phyloP scores from a whole-genome alignment of 139 green algal genomes.

The Chlorella ohadii region DNA sequence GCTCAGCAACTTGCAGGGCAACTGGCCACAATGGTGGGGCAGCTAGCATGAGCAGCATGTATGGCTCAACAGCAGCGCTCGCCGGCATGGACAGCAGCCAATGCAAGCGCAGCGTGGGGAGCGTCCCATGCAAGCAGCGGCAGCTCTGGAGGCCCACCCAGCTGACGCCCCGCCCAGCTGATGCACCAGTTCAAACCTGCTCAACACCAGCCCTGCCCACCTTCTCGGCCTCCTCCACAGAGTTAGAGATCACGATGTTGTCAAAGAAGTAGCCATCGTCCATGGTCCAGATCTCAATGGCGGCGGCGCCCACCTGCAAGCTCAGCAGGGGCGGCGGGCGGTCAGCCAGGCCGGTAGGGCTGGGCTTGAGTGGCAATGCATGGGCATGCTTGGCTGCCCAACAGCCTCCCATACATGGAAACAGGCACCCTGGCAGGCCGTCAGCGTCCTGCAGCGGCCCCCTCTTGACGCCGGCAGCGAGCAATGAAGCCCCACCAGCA shows the following conservation, averaged over 20 bases:
- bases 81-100: no score
- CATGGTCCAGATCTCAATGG: constrained; percentile 93
- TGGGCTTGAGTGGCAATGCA: background rate
- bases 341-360: background rate
- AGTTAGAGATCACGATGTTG: constrained; percentile 52
- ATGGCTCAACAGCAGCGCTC: no score
- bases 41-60: background rate
- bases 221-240: constrained; percentile 10
- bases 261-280: constrained; percentile 82
- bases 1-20: no score
- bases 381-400: background rate
- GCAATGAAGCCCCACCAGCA: no score
- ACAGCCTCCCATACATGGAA: no score
- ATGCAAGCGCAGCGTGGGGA: no score
- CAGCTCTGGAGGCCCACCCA: no score
- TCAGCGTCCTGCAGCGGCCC: background rate
- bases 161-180: no score
- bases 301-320: constrained; percentile 73
- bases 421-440: background rate
- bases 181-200: background rate
- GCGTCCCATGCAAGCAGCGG: no score
- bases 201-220: background rate
- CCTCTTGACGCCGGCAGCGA: background rate
- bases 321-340: background rate
- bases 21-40: no score